Evolutionary conservation across 2,329 filamentous ascomycete genomes (phyloP), one percentile per base, ranked within the genome.

Genomic region (Paraphoma chrysanthemicola): DNA sequence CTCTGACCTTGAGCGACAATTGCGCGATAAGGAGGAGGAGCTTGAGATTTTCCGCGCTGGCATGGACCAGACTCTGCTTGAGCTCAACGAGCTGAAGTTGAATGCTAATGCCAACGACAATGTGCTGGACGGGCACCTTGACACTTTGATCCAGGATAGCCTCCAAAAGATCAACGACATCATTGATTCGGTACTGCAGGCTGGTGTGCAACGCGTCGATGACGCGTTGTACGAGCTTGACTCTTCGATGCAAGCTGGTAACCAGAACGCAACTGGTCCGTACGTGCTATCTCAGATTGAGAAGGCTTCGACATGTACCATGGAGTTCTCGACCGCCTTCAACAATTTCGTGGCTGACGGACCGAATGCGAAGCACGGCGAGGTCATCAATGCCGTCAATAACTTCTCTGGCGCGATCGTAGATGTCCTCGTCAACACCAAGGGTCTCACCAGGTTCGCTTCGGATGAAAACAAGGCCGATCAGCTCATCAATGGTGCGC

Each of bases 311-410:
- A 88, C 93, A 9, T 96, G 89, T 63, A 92, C 95, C 11, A 98
- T 96, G 78, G 95, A 99, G 75, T 99, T 99, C 78, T 95, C 94
- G 1, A 98, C 94, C 0, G 90, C 95, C 0, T 99, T 98, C 84
- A 99, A 97, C 82, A 96, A 96, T 78, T 98, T 96, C 77, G 96
- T 99, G 69, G 95, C 94, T 7, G 95, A 99, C 73, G 95, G 95
- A 0, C 93, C 94, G 5, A 96, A 93, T 76, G 92, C 91, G 73
- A 89, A 88, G 9, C 92, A 97, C 71, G 87, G 90, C 1, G 93
- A 97, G 57, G 90, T 99, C 59, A 98, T 98, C 77, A 93, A 93
- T 74, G 92, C 92, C 0, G 91, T 97, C 68, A 95, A 92, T 71
- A 86, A 93, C 50, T 97, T 98, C 77, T 85, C 95, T 1, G 92